A percentile compares a stretch with the other conserved stretches of the same genome.
These are phyloP conservation scores for Madurella fahalii DNA, from an alignment of 2,329 filamentous ascomycete genomes.

Conservation along the genomic window DNA sequence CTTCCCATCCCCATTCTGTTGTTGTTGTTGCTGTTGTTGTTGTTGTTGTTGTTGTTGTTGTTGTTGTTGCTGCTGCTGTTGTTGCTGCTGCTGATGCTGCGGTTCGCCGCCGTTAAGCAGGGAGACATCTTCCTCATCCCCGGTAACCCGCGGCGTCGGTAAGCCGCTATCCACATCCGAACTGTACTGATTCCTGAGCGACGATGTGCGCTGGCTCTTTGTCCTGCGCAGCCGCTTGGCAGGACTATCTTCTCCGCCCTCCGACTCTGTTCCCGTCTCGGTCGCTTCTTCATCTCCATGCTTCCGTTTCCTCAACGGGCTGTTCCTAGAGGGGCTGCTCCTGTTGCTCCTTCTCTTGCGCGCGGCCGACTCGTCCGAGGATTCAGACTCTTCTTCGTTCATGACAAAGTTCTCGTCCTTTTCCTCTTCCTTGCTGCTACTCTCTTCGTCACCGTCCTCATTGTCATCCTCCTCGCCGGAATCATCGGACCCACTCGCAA, in stretches of 20 bases:
- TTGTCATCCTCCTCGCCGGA: conserved; percentile 44
- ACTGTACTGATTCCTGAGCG: conserved; percentile 39
- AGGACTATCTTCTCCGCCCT: conserved; percentile 36
- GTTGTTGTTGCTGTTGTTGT: conserved; percentile 22
- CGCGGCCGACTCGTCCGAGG: conserved; percentile 1
- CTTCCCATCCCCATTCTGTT: conserved; percentile 38
- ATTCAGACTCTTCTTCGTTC: conserved; percentile 4
- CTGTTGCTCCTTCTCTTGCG: conserved; percentile 21
- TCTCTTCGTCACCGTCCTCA: conserved; percentile 24
- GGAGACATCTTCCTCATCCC: conserved; percentile 38
- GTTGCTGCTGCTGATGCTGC: conserved; percentile 22
- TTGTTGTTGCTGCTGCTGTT: conserved; percentile 25
- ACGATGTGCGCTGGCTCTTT: conserved; percentile 40
- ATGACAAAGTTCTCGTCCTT: conserved; percentile 28
- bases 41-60: conserved; percentile 24
- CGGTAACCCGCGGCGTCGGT: conserved; percentile 39
- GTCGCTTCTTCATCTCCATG: conserved; percentile 7
- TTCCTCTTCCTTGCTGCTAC: conserved; percentile 24
- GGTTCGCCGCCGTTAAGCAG: background rate
- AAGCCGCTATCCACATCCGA: conserved; percentile 30
- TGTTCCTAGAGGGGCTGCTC: conserved; percentile 8
- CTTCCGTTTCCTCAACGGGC: conserved; percentile 20
- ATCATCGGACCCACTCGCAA: conserved; percentile 53
- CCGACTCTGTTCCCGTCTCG: conserved; percentile 27
- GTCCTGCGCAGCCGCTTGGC: conserved; percentile 52